Base-by-base conservation (phyloP, 2,329 filamentous ascomycete species). In the Hortaea sp. region DNA sequence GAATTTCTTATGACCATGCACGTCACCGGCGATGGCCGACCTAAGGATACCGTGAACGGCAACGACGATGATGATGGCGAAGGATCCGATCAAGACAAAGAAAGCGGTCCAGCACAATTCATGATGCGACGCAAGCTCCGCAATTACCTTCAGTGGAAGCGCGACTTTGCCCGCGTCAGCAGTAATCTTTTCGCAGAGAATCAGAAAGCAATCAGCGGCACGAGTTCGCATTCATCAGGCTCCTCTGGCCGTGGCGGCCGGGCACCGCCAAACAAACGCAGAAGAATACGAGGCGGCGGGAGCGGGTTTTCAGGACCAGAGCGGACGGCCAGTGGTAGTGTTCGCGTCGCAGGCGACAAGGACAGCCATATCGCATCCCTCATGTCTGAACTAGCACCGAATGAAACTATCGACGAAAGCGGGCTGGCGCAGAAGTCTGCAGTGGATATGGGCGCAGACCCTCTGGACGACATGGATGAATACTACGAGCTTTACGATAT, bases 1-100 rank as follows among this genome's bases (percentile, higher is more conserved):
- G 90, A 97, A 62, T 97, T 90, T 62, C 70, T 98, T 13, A 85
- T 94, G 63, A 88, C 81, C 5, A 95, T 95, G 88, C 80, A 94
- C 60, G 76, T 89, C 29, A 52, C 59, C 10, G 20, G 20, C 20
- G 53, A 60, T 42, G 50, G 48, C 12, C 20, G 20, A 20, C 20
- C 59, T 32, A 62, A 67, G 41, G 34, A 59, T 53, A n/a, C 43
- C 40, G 12, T 32, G 13, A 50, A 49, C 11, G 53, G 54, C 5
- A 51, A 71, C 5, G 64, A 67, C 5, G 67, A 72, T 4, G 69
- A 75, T 5, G 73, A 75, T 2, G 68, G 70, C 1, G 74, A 76
- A 6, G 74, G 77, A 31, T 69, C 78, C 44, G 61, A 61, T 11
- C 41, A 44, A 27, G 35, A 32, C 1, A 53, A 57, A 42, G 45